Evolutionary conservation across 768 basidiomycete genomes (phyloP).

Genomic region (Boletus reticuloceps): DNA sequence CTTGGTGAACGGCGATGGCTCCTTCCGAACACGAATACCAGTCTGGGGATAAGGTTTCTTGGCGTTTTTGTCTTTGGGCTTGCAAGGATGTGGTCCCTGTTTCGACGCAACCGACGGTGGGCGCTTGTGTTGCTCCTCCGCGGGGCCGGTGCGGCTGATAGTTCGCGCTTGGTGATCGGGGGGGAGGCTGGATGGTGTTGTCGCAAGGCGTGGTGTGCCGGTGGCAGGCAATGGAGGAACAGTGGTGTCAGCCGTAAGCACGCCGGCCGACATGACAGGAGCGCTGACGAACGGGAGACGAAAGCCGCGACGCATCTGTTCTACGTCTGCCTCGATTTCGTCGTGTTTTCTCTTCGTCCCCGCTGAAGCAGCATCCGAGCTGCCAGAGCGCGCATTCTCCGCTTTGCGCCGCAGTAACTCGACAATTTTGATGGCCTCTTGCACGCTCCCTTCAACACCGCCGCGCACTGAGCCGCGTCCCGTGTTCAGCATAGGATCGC

Average conservation of each 20-base stretch:
- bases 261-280: slow-evolving; percentile 25
- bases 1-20: slow-evolving; percentile 22
- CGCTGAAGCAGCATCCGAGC: slow-evolving; percentile 11
- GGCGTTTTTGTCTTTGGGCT: slow-evolving; percentile 39
- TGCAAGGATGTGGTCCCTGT: slow-evolving; percentile 19
- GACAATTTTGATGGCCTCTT: slow-evolving; percentile 39
- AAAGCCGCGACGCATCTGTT: slow-evolving; percentile 33
- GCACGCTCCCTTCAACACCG: slow-evolving; percentile 32
- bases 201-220: background rate
- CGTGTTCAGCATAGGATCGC: slow-evolving; percentile 33
- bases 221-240: background rate
- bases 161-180: slow-evolving; percentile 1
- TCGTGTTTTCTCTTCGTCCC: slow-evolving; percentile 45
- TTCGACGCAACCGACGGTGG: slow-evolving; percentile 10
- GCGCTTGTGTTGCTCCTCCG: slow-evolving; percentile 16
- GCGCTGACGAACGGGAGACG: slow-evolving; percentile 43
- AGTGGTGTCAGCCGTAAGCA: background rate
- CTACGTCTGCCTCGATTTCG: slow-evolving; percentile 37
- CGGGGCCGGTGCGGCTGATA: background rate
- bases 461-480: slow-evolving; percentile 32
- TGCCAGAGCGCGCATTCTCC: slow-evolving; percentile 28
- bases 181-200: background rate
- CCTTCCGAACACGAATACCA: slow-evolving; percentile 47
- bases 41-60: slow-evolving; percentile 46
- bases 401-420: slow-evolving; percentile 41